Base-by-base conservation (phyloP, 768 basidiomycete genomes). In the Tricholoma saponaceum region DNA sequence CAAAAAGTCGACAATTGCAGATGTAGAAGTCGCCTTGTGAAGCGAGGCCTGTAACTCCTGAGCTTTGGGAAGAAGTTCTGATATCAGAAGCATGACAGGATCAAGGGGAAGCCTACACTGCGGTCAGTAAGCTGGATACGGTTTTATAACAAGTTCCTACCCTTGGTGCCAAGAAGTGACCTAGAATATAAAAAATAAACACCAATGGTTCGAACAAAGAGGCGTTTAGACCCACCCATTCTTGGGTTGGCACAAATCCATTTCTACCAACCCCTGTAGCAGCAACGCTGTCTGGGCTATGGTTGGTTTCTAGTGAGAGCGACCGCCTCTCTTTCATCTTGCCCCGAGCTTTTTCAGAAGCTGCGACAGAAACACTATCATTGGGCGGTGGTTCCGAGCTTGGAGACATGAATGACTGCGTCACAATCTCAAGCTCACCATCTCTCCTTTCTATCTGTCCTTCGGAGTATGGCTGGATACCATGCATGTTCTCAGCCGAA, bases 101-200 rank as follows among this genome's bases (percentile, higher is more conserved):
- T 97, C 95, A 39, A 98, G 79, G 8, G 96, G 95, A 28, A 98
- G 79, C 10, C 93, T 95, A 60, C 18, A 54, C 37, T 39, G 26
- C 22, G 20, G 18, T 28, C 28, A 30, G 47, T 41, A 47, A 66
- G 51, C 41, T 46, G 37, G n/a, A 58, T 47, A 26, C 20, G 35
- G n/a, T 52, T 49, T 54, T 20, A 14, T 50, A 51, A 54, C 41
- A 52, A 39, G 55, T 10, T 20, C 75, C 68, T 62, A 92, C 93
- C 95, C 95, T 80, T 95, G 92, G 64, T 96, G 92, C 96, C 96
- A 98, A 2, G 95, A 95, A 20, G 90, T 83, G 4, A 94, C 89
- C 90, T 90, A 43, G 49, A 46, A 44, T 57, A 18, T 9, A 25
- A 14, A n/a, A 10, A 28, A 53, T 52, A 22, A 55, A 46, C 16